These are phyloP conservation scores for Tillandsia fasciculata DNA, from an alignment of 176 grass and related monocot genomes.

Conservation along the genomic window DNA sequence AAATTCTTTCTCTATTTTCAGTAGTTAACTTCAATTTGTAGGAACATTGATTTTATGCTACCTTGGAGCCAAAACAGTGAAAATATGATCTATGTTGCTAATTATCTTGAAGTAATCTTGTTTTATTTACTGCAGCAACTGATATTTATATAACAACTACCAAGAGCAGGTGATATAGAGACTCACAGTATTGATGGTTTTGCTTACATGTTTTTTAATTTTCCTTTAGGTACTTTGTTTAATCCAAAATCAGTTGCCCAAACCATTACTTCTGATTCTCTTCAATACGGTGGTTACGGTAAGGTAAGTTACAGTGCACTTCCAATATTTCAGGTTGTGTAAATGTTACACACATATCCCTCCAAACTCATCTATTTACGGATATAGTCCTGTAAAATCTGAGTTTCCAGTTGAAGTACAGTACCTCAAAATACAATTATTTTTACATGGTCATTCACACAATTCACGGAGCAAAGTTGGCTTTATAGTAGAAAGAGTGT, in stretches of 20 bases:
- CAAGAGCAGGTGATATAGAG: neutral
- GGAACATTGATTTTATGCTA: neutral
- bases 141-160: neutral
- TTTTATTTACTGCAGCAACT: neutral
- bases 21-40: neutral
- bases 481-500: too few relatives aligned
- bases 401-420: neutral
- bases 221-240: constrained; percentile 28
- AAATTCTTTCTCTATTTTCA: neutral
- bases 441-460: too few relatives aligned
- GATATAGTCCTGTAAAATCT: neutral
- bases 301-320: constrained; percentile 31
- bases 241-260: constrained; percentile 49
- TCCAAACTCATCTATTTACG: neutral
- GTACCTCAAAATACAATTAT: neutral
- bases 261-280: constrained; percentile 29
- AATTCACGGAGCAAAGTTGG: too few relatives aligned
- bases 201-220: constrained; percentile 3
- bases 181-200: neutral
- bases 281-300: constrained; percentile 46
- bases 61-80: neutral
- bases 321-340: neutral
- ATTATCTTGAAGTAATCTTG: neutral
- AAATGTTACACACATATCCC: too few relatives aligned
- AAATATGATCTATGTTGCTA: neutral